Evolutionary conservation across 2,329 filamentous ascomycete genomes (phyloP), one percentile per base, ranked within the genome.

Genomic region (Hypoxylon sp.): DNA sequence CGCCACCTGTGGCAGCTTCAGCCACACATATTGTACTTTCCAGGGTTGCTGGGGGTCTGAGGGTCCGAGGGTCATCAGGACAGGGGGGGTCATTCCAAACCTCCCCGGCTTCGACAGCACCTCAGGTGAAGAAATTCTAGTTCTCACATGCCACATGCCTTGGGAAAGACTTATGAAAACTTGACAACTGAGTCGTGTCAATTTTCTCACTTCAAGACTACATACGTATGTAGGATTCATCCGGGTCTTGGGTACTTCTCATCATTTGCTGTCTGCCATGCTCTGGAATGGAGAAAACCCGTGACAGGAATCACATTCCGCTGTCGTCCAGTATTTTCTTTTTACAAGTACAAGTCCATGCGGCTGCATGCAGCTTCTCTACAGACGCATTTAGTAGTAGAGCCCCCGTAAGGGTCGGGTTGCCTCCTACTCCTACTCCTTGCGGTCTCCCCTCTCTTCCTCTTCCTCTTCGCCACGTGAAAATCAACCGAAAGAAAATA

Each of bases 1-100:
- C 59, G 67, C 62, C 67, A 62, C 62, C 34, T 24, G 65, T 68
- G 67, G 65, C 57, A 66, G 68, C 62, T 67, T 57, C 56, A 68
- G 68, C 68, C 65, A 69, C 62, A 61, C 6, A 8, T 57, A 52
- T n/a, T 15, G 24, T 30, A 22, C 15, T 32, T 48, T 26, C n/a
- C 47, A n/a, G n/a, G n/a, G n/a, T n/a, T 30, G 22, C 11, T 8
- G 41, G 20, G 6, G 17, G 7, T 43, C n/a, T n/a, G n/a, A n/a
- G n/a, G n/a, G n/a, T n/a, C n/a, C n/a, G n/a, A n/a, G n/a, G n/a
- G n/a, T n/a, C n/a, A n/a, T n/a, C n/a, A n/a, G n/a, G n/a, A n/a
- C n/a, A n/a, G 11, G 19, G 41, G 10, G 13, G 8, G 41, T 24
- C 7, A 46, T 46, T 6, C 39, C 19, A 20, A 43, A 6, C 39